These are phyloP conservation scores for Trichothecium sympodiale DNA, from an alignment of 2,329 filamentous ascomycete genomes.

Conservation along the genomic window DNA sequence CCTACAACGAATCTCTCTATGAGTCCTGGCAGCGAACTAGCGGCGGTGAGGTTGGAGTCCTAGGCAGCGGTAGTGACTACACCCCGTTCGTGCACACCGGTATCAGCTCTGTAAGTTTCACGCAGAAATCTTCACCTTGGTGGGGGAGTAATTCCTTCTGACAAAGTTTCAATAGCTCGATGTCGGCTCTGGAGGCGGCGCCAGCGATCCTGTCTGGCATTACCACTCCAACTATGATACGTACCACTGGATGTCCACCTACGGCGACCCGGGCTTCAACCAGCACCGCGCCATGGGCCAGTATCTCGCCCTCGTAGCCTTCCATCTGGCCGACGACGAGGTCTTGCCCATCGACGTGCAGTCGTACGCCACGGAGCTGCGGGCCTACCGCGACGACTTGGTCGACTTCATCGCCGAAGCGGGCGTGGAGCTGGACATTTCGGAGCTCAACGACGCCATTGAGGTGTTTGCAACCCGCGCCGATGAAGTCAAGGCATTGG, in stretches of 20 bases:
- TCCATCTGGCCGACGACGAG: slow-evolving; percentile 25
- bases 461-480: slow-evolving; percentile 21
- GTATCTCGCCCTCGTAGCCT: slow-evolving; percentile 27
- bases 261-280: slow-evolving; percentile 56
- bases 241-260: slow-evolving; percentile 73
- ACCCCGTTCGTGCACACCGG: slow-evolving; percentile 52
- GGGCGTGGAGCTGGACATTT: slow-evolving; percentile 23
- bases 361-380: slow-evolving; percentile 28
- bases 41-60: slow-evolving; percentile 30
- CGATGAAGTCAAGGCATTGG: slow-evolving; percentile 19
- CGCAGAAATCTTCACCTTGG: background rate
- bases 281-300: slow-evolving; percentile 48
- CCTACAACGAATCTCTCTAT: slow-evolving; percentile 25
- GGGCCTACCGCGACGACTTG: slow-evolving; percentile 26
- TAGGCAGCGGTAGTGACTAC: slow-evolving; percentile 58
- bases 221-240: slow-evolving; percentile 82
- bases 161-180: slow-evolving; percentile 39
- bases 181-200: slow-evolving; percentile 35
- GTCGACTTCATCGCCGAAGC: slow-evolving; percentile 18
- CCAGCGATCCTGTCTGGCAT: slow-evolving; percentile 50
- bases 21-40: slow-evolving; percentile 27
- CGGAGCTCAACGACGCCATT: slow-evolving; percentile 25
- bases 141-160: slow-evolving; percentile 10
- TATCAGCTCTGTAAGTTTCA: slow-evolving; percentile 24
- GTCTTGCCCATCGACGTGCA: slow-evolving; percentile 27